These are phyloP conservation scores for Pleurotus tuoliensis DNA, from an alignment of 768 basidiomycete genomes.

Conservation along the genomic window DNA sequence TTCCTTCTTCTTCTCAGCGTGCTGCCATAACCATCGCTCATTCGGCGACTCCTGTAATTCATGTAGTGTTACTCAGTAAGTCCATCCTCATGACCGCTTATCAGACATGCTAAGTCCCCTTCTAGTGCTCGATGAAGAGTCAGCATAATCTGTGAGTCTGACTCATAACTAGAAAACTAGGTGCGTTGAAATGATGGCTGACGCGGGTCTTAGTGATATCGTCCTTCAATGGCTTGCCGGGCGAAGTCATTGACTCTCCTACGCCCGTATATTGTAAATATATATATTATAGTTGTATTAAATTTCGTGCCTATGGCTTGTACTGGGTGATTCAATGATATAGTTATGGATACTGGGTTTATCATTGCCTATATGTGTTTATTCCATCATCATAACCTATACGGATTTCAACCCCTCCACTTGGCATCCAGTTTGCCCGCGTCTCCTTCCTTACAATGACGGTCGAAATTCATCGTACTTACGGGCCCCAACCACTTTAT, in stretches of 20 bases:
- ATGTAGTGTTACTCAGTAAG: slow-evolving; percentile 76
- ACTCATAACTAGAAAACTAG: background rate
- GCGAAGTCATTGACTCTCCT: slow-evolving; percentile 54
- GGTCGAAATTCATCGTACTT: too few species aligned
- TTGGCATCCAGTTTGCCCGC: too few species aligned
- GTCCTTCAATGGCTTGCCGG: slow-evolving; percentile 84
- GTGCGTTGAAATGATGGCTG: background rate
- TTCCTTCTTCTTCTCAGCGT: background rate
- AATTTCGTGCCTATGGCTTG: too few species aligned
- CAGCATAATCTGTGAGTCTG: slow-evolving; percentile 81
- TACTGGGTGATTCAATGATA: too few species aligned
- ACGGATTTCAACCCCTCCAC: too few species aligned
- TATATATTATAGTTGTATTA: too few species aligned
- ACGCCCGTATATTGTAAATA: background rate
- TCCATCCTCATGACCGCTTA: background rate
- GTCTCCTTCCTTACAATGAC: too few species aligned
- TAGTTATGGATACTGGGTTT: too few species aligned
- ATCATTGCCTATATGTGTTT: too few species aligned
- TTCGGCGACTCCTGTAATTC: slow-evolving; percentile 20
- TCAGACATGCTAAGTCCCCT: background rate
- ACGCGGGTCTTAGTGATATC: slow-evolving; percentile 55
- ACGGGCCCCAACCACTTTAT: too few species aligned
- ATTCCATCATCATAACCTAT: too few species aligned
- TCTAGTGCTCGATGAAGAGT: slow-evolving; percentile 93
- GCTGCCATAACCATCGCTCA: background rate